phyloP scores from a whole-genome alignment of 2,329 filamentous ascomycete species.

The Fusarium paranaense region DNA sequence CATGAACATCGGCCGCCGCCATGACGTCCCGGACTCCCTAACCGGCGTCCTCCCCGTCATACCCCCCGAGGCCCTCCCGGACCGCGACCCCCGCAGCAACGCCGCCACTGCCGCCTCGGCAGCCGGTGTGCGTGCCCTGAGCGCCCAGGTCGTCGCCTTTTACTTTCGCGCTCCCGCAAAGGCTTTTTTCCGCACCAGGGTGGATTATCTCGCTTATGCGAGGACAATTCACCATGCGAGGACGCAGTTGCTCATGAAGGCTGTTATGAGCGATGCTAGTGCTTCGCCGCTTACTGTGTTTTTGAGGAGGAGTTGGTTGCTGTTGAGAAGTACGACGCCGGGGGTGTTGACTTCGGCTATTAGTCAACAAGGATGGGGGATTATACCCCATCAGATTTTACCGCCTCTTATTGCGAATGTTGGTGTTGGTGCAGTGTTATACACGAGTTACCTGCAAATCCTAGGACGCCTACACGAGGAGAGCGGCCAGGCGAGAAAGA shows the following conservation, averaged over 20 bases:
- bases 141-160: conserved; percentile 85
- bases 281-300: conserved; percentile 49
- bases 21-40: conserved; percentile 45
- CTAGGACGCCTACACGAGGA: conserved; percentile 75
- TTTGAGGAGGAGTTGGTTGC: conserved; percentile 57
- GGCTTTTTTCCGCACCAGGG: conserved; percentile 89
- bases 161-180: conserved; percentile 94
- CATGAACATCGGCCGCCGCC: conserved; percentile 49
- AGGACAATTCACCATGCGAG: conserved; percentile 64
- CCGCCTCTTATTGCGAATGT: conserved; percentile 81
- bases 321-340: conserved; percentile 74
- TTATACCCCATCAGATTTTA: conserved; percentile 81
- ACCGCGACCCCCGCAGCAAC: conserved; percentile 63
- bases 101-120: conserved; percentile 81
- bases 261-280: conserved; percentile 50
- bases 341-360: conserved; percentile 77
- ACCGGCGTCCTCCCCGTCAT: conserved; percentile 58
- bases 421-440: conserved; percentile 78
- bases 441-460: conserved; percentile 80
- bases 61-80: conserved; percentile 56
- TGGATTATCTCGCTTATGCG: conserved; percentile 80
- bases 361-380: conserved; percentile 76
- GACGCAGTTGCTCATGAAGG: conserved; percentile 51
- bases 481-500: conserved; percentile 65
- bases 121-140: conserved; percentile 84